These are phyloP conservation scores for Taphrina wiesneri DNA, from an alignment of 1,139 yeast genomes.

Conservation along the genomic window DNA sequence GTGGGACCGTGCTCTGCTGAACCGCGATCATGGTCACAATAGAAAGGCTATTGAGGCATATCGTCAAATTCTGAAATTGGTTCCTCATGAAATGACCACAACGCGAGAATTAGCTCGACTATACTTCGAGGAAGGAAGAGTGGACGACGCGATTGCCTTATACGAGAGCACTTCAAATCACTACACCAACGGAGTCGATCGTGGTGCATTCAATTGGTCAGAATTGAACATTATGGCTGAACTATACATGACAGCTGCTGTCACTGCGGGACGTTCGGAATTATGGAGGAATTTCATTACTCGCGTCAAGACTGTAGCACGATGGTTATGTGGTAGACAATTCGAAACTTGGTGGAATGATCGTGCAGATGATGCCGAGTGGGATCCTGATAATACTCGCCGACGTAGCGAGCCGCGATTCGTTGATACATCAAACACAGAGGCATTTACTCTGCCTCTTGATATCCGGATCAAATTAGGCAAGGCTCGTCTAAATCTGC, in stretches of 20 bases:
- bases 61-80: slow-evolving; percentile 56
- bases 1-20: slow-evolving; percentile 42
- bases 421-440: slow-evolving; percentile 4
- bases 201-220: slow-evolving; percentile 69
- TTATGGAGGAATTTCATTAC: slow-evolving; percentile 66
- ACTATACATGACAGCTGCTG: slow-evolving; percentile 60
- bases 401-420: slow-evolving; percentile 44
- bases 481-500: slow-evolving; percentile 64
- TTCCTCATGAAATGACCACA: slow-evolving; percentile 64
- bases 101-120: slow-evolving; percentile 74
- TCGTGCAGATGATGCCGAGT: slow-evolving; percentile 72
- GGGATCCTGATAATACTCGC: slow-evolving; percentile 61
- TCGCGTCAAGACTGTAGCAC: slow-evolving; percentile 66
- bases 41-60: slow-evolving; percentile 67
- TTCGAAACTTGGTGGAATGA: slow-evolving; percentile 83
- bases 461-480: slow-evolving; percentile 86
- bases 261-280: slow-evolving; percentile 42
- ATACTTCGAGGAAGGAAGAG: slow-evolving; percentile 71
- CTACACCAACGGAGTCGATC: slow-evolving; percentile 48
- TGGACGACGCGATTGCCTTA: slow-evolving; percentile 76
- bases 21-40: slow-evolving; percentile 50
- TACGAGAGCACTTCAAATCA: slow-evolving; percentile 65
- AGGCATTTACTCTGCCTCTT: slow-evolving; percentile 60
- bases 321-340: slow-evolving; percentile 77
- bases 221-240: slow-evolving; percentile 82